Conservation (phyloP, 371 early-diverging fungal species). For the Mortierella sp. region DNA sequence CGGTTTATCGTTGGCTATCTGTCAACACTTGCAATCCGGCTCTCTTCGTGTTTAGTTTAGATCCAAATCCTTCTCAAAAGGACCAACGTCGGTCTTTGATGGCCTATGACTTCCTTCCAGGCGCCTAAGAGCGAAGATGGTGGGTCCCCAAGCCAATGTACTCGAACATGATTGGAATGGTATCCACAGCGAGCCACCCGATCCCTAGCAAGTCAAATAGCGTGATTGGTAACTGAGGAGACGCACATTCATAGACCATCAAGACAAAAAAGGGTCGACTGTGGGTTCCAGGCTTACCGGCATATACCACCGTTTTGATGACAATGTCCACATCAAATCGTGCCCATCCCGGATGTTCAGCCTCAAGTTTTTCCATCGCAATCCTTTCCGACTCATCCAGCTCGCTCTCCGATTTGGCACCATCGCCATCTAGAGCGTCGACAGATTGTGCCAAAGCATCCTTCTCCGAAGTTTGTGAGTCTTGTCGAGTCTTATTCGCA, state of each 20-base stretch:
- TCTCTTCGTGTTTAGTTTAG: too few species aligned
- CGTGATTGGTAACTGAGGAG: background rate
- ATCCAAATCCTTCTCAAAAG: too few species aligned
- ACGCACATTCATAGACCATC: constrained; percentile 6
- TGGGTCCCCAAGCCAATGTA: constrained; percentile 42
- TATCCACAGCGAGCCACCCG: constrained; percentile 64
- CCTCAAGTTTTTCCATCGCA: constrained; percentile 41
- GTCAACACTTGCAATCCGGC: too few species aligned
- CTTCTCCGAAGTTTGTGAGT: constrained; percentile 9
- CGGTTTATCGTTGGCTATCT: too few species aligned
- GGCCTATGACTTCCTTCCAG: too few species aligned
- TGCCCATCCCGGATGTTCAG: constrained; percentile 58
- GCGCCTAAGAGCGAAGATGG: background rate
- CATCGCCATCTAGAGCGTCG: constrained; percentile 17
- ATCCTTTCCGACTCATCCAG: constrained; percentile 40
- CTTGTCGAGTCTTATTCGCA: constrained; percentile 13
- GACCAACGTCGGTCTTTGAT: too few species aligned
- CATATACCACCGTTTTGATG: constrained; percentile 75
- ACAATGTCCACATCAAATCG: constrained; percentile 76
- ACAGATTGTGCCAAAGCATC: background rate
- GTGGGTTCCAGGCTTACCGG: constrained; percentile 45
- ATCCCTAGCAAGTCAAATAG: constrained; percentile 49
- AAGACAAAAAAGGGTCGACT: background rate
- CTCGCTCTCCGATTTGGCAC: constrained; percentile 2
- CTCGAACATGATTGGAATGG: constrained; percentile 63